Evolutionary conservation across 176 grass and related monocot species (phyloP), one percentile per base, ranked within the genome.

Genomic region (Ampelocalamus luodianensis): DNA sequence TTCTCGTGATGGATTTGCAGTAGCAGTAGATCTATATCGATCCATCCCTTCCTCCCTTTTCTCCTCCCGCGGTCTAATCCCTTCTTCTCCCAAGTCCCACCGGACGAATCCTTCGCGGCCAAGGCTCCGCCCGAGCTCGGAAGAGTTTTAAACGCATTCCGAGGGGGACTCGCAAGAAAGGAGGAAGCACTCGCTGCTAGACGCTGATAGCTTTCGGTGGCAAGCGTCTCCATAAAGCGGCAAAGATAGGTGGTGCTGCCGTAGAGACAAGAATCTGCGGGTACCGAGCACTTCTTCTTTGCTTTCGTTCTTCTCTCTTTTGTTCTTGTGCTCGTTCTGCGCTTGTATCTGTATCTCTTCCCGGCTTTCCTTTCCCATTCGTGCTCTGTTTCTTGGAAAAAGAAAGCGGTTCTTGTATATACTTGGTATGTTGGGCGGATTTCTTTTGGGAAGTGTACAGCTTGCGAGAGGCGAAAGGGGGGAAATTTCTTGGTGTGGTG

Each of bases 211-310:
- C 89, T 90, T 79, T 87, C 85, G 89, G 89, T 68, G 84, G 89
- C 74, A 68, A 73, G 74, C 73, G 66, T 86, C 84, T 83, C 84
- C 79, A 77, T 87, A 90, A 90, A 87, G 79, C 88, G 63, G 55
- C 42, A 20, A 9, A 27, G 83, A n/a, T 24, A 76, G 73, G 49
- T 20, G 51, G 60, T 27, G 11, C 38, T 78, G 29, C 71, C 17
- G 63, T 37, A 49, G 42, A 53, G 63, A 61, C 78, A 51, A 71
- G 38, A 87, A 73, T 72, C 58, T 59, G 36, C 48, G 83, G 79
- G 83, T 90, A 90, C 59, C 65, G 18, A 73, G 45, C 23, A 65
- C 27, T 68, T 77, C 10, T 36, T 77, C 46, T 70, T 38, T 29
- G 6, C 48, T 17, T 53, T 64, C n/a, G 42, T n/a, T 64, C 13